These are phyloP conservation scores for Sergeia podlipaevii DNA, from an alignment of 208 protist species.

Conservation along the genomic window DNA sequence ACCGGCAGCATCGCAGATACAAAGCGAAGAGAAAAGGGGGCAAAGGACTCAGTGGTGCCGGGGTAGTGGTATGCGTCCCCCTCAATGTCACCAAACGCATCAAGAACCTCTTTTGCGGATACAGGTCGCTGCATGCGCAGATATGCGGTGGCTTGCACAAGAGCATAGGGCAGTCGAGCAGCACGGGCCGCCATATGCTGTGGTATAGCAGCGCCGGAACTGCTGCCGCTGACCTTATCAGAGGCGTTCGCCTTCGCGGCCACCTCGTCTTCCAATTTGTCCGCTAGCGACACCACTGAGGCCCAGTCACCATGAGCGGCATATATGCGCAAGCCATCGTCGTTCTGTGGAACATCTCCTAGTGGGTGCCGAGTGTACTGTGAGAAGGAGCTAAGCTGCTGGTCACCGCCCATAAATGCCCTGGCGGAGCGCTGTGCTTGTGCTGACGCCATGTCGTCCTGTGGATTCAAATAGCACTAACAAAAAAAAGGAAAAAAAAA, in stretches of 20 bases:
- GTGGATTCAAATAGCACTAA: slow-evolving; percentile 15
- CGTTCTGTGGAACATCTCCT: slow-evolving; percentile 37
- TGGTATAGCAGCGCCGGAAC: neutral
- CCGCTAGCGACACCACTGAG: slow-evolving; percentile 46
- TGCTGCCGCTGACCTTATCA: neutral
- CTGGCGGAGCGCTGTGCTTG: neutral
- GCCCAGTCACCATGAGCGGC: slow-evolving; percentile 72
- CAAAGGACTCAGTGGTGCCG: slow-evolving; percentile 45
- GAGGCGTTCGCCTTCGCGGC: slow-evolving; percentile 14
- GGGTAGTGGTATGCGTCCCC: slow-evolving; percentile 47
- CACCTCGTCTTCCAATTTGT: slow-evolving; percentile 43
- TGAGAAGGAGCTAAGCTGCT: neutral
- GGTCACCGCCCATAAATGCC: neutral
- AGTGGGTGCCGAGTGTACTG: neutral
- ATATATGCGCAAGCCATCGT: slow-evolving; percentile 47
- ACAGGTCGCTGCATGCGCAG: slow-evolving; percentile 59
- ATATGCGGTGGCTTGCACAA: slow-evolving; percentile 75
- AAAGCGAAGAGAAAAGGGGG: slow-evolving; percentile 81
- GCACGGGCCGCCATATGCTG: slow-evolving; percentile 4
- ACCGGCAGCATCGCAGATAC: slow-evolving; percentile 58
- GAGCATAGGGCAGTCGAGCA: slow-evolving; percentile 44
- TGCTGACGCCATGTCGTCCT: slow-evolving; percentile 7
- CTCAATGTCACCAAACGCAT: slow-evolving; percentile 63
- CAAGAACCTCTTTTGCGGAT: slow-evolving; percentile 51
- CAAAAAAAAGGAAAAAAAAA: slow-evolving; percentile 16